Percentiles rank a stretch among this genome's conserved stretches.
phyloP scores from a whole-genome alignment of 2,329 filamentous ascomycete genomes.

The Pyrenochaeta sp. region DNA sequence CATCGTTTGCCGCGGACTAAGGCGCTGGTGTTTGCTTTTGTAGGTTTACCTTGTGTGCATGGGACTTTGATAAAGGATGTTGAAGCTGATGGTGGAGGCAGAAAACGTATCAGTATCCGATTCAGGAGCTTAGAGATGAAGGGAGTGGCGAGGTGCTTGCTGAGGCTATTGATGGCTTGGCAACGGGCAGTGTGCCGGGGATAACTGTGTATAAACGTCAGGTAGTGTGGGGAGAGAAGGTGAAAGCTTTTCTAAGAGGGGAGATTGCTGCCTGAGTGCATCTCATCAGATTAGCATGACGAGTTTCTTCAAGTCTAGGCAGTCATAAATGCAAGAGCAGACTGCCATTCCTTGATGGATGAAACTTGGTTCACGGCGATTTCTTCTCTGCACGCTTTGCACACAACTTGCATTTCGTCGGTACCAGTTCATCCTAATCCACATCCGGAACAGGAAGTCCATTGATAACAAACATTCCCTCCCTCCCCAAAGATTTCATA shows the following conservation, averaged over 20 bases:
- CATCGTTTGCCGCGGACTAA: slow-evolving; percentile 64
- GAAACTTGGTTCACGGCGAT: too few species aligned
- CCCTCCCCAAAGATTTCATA: slow-evolving; percentile 69
- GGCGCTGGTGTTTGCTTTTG: slow-evolving; percentile 68
- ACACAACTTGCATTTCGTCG: too few species aligned
- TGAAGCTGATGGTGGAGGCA: slow-evolving; percentile 56
- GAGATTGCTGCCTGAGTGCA: slow-evolving; percentile 23
- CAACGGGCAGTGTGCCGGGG: slow-evolving; percentile 63
- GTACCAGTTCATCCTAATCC: slow-evolving; percentile 50
- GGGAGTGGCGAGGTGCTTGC: slow-evolving; percentile 63
- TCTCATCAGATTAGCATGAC: too few species aligned
- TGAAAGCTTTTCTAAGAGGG: slow-evolving; percentile 59
- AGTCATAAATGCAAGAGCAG: too few species aligned
- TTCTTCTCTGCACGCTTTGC: too few species aligned
- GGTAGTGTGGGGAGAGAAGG: slow-evolving; percentile 64
- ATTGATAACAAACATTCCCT: slow-evolving; percentile 75
- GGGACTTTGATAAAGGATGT: not conserved
- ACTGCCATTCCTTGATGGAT: too few species aligned
- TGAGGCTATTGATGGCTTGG: slow-evolving; percentile 67
- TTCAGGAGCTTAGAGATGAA: slow-evolving; percentile 65
- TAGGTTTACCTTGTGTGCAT: slow-evolving; percentile 37
- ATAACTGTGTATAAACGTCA: slow-evolving; percentile 68
- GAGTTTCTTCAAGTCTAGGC: too few species aligned
- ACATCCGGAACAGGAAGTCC: slow-evolving; percentile 79
- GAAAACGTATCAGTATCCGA: slow-evolving; percentile 55